Conservation (phyloP, 306 rosid genomes). For the Delonix regia region DNA sequence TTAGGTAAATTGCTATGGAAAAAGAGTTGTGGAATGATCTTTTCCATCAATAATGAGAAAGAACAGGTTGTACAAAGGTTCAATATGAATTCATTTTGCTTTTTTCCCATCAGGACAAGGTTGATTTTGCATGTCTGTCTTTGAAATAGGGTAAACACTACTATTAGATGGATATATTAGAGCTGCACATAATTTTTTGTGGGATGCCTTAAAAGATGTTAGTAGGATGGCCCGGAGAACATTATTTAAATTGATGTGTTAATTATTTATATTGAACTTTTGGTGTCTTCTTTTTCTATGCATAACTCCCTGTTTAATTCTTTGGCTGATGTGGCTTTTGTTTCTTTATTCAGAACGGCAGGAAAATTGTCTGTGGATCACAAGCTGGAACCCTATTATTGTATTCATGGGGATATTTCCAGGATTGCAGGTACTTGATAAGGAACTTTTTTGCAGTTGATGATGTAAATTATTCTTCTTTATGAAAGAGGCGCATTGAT, state of each 20-base stretch:
- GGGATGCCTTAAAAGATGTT: background rate
- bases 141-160: background rate
- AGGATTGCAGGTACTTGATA: slow-evolving; percentile 77
- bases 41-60: background rate
- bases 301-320: background rate
- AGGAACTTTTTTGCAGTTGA: slow-evolving; percentile 17
- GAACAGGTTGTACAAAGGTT: background rate
- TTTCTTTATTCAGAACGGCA: slow-evolving; percentile 68
- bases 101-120: background rate
- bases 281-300: background rate
- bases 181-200: background rate
- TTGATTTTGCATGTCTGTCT: background rate
- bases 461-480: slow-evolving; percentile 11
- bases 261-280: background rate
- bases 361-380: slow-evolving; percentile 86
- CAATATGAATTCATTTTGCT: background rate
- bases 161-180: background rate
- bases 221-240: background rate
- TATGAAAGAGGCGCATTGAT: background rate
- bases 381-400: slow-evolving; percentile 73
- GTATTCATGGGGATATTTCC: slow-evolving; percentile 92
- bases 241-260: background rate
- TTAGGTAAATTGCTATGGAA: background rate
- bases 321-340: background rate
- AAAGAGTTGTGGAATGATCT: background rate